Evolutionary conservation across 495 filamentous ascomycete species (phyloP).

Genomic region (Staphylotrichum longicolle): DNA sequence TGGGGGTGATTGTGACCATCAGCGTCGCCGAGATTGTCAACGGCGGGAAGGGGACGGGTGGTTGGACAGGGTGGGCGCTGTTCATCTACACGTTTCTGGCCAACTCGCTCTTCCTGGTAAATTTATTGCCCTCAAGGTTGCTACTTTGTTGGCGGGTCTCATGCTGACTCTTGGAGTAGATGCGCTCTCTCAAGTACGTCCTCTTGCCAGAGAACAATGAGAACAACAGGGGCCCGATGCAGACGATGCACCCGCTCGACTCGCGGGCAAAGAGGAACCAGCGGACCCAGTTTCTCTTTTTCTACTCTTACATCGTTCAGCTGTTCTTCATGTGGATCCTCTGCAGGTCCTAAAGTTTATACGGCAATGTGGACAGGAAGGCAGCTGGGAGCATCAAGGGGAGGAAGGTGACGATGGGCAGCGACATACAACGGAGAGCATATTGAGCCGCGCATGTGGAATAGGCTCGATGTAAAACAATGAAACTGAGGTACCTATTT

Average conservation of each 20-base stretch:
- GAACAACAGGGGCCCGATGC: constrained; percentile 64
- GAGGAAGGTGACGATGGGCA: not conserved
- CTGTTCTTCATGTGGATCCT: constrained; percentile 94
- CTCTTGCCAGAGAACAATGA: constrained; percentile 79
- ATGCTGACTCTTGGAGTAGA: constrained; percentile 47
- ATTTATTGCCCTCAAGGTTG: constrained; percentile 26
- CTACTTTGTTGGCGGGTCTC: no score
- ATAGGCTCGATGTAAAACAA: no score
- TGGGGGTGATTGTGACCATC: constrained; percentile 87
- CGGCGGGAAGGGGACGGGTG: constrained; percentile 72
- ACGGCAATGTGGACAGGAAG: no score
- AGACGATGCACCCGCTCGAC: constrained; percentile 63
- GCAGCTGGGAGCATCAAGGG: no score
- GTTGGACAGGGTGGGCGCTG: constrained; percentile 83
- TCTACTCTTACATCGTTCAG: constrained; percentile 92
- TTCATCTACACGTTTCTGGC: constrained; percentile 89
- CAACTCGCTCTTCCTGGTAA: constrained; percentile 93
- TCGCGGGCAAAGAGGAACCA: constrained; percentile 78
- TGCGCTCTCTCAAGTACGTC: constrained; percentile 93
- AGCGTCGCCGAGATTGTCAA: constrained; percentile 72
- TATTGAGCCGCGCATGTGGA: no score
- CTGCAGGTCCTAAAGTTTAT: constrained; percentile 41
- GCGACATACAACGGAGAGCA: no score
- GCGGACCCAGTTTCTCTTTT: constrained; percentile 90
- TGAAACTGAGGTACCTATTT: no score